Evolutionary conservation across 129 eudicot genomes (phyloP), one percentile per base, ranked within the genome.

Genomic region (Solidago caesia): DNA sequence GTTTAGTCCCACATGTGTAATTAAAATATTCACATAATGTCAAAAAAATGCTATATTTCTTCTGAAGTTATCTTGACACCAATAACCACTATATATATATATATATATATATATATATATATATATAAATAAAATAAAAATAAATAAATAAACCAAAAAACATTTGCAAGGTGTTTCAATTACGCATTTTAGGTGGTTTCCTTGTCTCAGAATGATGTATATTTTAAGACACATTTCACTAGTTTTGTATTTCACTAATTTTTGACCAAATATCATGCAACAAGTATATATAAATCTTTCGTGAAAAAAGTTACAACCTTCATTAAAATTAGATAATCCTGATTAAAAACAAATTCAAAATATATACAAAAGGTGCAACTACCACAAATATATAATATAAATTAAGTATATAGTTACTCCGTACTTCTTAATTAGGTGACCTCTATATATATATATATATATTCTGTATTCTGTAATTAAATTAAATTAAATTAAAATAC

Each of bases 341-440:
- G 3, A 33, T 33, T 33, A 33, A 33, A 33, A 33, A 33, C 39
- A 33, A 33, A 33, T 3, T 33, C 39, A 68, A 48, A 21, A 68
- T 25, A 26, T 48, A 68, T 13, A 26, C 60, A 26, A 25, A 68
- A 7, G 45, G 60, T 48, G 49, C 72, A 68, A 68, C 73, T 25
- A 68, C 10, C 60, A 68, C 46, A 5, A 11, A 26, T 68, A 33
- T 33, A 33, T 1, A 1, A 33, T 33, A 33, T 33, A 33, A 33
- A 33, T 68, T 45, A 26, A 33, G 45, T 51, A 27, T 7, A 49
- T 7, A 16, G 51, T 29, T 70, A 51, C 27, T 27, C 39, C 39
- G 39, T 33, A 33, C 39, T 33, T 47, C 60, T 25, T 25, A 6
- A 48, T 26, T 13, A 49, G 8, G 13, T 13, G 52, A 4, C 43